Evolutionary conservation across 2,329 filamentous ascomycete species (phyloP), one percentile per base, ranked within the genome.

Genomic region (Cladosporium cucumerinum): DNA sequence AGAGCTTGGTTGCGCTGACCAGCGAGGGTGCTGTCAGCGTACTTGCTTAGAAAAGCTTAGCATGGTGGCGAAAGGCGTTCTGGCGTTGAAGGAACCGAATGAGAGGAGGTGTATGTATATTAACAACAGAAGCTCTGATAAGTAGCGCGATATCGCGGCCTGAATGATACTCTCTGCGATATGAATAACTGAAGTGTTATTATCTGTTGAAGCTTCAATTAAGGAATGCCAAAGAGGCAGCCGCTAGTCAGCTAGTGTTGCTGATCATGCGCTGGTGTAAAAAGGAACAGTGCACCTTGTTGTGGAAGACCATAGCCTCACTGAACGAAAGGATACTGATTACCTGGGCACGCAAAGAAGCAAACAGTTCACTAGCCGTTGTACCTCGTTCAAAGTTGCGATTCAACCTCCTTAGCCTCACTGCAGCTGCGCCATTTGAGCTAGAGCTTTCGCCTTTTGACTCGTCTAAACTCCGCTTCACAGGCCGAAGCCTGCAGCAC

Each of bases 11-110:
- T 60, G 85, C 89, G 21, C 83, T 96, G 68, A 91, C 90, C 72
- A 82, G 80, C 18, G 89, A 93, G 58, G 94, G 94, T 18, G 85
- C 87, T 54, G 78, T 98, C 61, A 91, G 86, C 66, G 84, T 95
- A 25, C 60, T 62, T 62, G 60, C 60, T 62, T 62, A 34, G 52
- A 34, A 36, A n/a, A 21, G 26, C 51, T 26, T n/a, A 21, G 26
- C 16, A 49, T 39, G 32, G 23, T 18, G 51, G 51, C 30, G 30
- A 46, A 43, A 28, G 60, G 60, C 60, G 60, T 62, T 55, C 60
- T 36, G 60, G 60, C 49, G 60, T 62, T 62, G 49, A 18, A 43
- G 12, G 30, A 49, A 4, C 30, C 48, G 16, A 28, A 10, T 28
- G 23, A 28, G 34, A 30, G n/a, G 23, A 23, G 34, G 18, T 28